Evolutionary conservation across 1,284 basidiomycete genomes (phyloP).

Genomic region (Athelia psychrophila): DNA sequence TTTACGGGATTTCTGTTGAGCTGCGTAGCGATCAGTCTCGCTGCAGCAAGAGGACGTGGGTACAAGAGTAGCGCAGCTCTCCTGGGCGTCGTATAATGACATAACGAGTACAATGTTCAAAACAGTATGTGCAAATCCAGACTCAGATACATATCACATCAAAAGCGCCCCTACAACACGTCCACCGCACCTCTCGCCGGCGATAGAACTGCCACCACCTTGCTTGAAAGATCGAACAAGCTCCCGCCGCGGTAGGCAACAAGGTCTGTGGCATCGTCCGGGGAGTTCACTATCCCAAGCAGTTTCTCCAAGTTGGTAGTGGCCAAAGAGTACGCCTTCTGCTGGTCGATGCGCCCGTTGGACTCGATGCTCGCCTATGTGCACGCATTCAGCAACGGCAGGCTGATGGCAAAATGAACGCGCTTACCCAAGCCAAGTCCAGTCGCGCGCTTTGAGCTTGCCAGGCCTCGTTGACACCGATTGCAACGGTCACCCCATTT

Average conservation of each 20-base stretch:
- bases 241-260: conserved; percentile 61
- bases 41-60: conserved; percentile 64
- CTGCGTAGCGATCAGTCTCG: conserved; percentile 72
- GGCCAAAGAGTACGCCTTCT: conserved; percentile 56
- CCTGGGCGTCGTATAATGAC: conserved; percentile 51
- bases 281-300: conserved; percentile 41
- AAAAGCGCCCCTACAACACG: conserved; percentile 24
- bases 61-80: conserved; percentile 60
- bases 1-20: conserved; percentile 79
- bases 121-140: no score
- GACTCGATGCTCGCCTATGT: conserved; percentile 27
- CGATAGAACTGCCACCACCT: conserved; percentile 62
- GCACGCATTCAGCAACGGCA: background rate
- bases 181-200: conserved; percentile 42
- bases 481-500: conserved; percentile 56
- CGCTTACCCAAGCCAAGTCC: conserved; percentile 65
- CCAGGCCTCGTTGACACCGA: conserved; percentile 60
- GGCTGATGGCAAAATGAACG: background rate
- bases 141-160: no score
- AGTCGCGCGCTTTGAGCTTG: conserved; percentile 67
- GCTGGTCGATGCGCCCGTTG: conserved; percentile 43
- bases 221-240: conserved; percentile 54
- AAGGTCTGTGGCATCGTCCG: conserved; percentile 44
- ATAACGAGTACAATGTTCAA: no score
- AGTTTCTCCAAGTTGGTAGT: conserved; percentile 62